Evolutionary conservation across 2,329 filamentous ascomycete genomes (phyloP), one percentile per base, ranked within the genome.

Genomic region (Sclerotinia subarctica): DNA sequence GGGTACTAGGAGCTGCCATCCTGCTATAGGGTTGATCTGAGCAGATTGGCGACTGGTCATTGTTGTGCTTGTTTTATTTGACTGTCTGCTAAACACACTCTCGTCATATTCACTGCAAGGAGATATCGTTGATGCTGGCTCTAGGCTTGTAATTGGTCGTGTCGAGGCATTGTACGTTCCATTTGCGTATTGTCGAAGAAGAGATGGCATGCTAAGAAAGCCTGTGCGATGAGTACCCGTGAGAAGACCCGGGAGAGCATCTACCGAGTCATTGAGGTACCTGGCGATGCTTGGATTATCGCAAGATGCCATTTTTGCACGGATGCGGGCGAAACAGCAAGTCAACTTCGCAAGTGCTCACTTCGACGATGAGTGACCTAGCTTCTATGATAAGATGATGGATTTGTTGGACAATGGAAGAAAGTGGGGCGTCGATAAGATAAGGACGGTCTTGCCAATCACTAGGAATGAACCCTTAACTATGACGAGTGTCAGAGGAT

Each of bases 61-160:
- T 47, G 66, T 60, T 7, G 57, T 67, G 49, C 10, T 47, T 54
- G 49, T 54, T 26, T 24, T 47, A 13, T 29, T 17, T 35, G 63
- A 65, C n/a, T 65, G 24, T 24, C 21, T 44, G 26, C 63, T 65
- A 35, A 65, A 65, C 17, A 65, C 52, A 49, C 49, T 65, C 38
- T 65, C 52, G 21, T 54, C 52, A 21, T 24, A 44, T 38, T 47
- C 19, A 46, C 52, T 58, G 5, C 5, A 32, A 11, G 62, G 62
- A 17, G 52, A 65, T 47, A 24, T 13, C 17, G 57, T 46, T 19
- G 57, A 59, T 47, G 44, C 7, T n/a, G 51, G 42, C 3, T 54
- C 58, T n/a, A 63, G 44, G 35, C n/a, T 53, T 32, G 26, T 38
- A 24, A 15, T 62, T 0, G 65, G 44, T 19, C 3, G 49, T 47